Evolutionary conservation across 257 asterid genomes (phyloP).

Genomic region (Solanum raphanifolium): DNA sequence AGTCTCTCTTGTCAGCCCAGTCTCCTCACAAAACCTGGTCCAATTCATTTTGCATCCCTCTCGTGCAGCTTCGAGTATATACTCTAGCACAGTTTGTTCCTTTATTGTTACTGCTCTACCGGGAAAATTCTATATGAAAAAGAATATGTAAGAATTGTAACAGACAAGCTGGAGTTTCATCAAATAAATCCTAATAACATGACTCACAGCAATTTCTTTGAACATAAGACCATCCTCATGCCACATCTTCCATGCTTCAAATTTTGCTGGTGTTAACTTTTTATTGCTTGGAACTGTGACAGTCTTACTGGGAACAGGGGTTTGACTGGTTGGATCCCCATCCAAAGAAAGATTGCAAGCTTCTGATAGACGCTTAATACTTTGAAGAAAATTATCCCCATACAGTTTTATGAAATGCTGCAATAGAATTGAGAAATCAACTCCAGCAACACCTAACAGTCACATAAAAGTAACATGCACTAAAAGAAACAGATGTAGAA

Average conservation of each 20-base stretch:
- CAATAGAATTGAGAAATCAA: conserved; percentile 17
- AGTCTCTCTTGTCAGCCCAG: conserved; percentile 47
- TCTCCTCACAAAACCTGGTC: conserved; percentile 58
- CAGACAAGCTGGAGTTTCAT: neutral
- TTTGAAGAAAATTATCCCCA: conserved; percentile 58
- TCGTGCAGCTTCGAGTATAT: conserved; percentile 73
- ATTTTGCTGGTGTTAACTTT: conserved; percentile 53
- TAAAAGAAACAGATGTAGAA: neutral
- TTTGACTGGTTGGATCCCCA: conserved; percentile 34
- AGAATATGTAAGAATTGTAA: neutral
- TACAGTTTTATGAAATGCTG: conserved; percentile 65
- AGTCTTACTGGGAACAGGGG: conserved; percentile 25
- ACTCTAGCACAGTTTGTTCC: conserved; percentile 58
- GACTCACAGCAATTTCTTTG: conserved; percentile 61
- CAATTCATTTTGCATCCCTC: conserved; percentile 70
- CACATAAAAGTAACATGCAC: neutral
- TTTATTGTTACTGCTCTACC: conserved; percentile 80
- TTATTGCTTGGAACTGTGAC: conserved; percentile 20
- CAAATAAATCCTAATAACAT: conserved; percentile 1
- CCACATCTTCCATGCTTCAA: conserved; percentile 97
- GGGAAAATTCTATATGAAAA: conserved; percentile 46
- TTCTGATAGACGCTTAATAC: conserved; percentile 40
- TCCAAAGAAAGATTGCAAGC: conserved; percentile 54
- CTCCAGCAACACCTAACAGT: conserved; percentile 10
- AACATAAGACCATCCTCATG: conserved; percentile 61